Evolutionary conservation across 192 early-diverging fungal genomes (phyloP), one percentile per base, ranked within the genome.

Genomic region (Coemansia sp.): DNA sequence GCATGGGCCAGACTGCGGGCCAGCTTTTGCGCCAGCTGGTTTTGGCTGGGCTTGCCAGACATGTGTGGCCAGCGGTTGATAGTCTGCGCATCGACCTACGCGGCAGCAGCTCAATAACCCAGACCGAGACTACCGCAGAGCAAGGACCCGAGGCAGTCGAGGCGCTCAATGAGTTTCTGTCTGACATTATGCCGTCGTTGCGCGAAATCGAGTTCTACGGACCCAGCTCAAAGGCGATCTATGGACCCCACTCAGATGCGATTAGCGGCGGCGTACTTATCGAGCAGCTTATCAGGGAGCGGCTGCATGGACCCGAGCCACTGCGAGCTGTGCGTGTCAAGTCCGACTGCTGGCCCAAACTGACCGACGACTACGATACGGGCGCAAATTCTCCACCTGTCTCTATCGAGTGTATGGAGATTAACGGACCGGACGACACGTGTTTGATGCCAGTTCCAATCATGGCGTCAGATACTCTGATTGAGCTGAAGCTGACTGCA

Each of bases 191-290:
- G 43, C 72, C 72, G 3, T 18, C 61, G 10, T 26, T 73, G 45
- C 65, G 47, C 2, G 45, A 66, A 6, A 59, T 73, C 11, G 33
- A 33, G 10, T 68, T 56, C 28, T n/a, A 31, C 8, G 72, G 67
- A 1, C 5, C 62, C 11, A 36, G 7, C 38, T 39, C 7, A 2
- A 39, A 39, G 10, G 38, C 38, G 7, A 39, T 14, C 7, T 39
- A 39, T 39, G 70, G 65, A 16, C 6, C 63, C n/a, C 31, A 23
- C 20, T 47, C 45, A 6, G 23, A 47, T 5, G 45, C 45, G 20
- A 10, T 10, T 7, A 23, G 20, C 12, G 23, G 23, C 3, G 23
- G 53, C 14, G 38, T 62, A 26, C 43, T 23, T 8, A 43, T 68
- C 1, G 18, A 59, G n/a, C 14, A 6, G 36, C 37, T 73, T 61